These are phyloP conservation scores for Pseudoturritis turrita DNA, from an alignment of 345 rosid species.

Conservation along the genomic window DNA sequence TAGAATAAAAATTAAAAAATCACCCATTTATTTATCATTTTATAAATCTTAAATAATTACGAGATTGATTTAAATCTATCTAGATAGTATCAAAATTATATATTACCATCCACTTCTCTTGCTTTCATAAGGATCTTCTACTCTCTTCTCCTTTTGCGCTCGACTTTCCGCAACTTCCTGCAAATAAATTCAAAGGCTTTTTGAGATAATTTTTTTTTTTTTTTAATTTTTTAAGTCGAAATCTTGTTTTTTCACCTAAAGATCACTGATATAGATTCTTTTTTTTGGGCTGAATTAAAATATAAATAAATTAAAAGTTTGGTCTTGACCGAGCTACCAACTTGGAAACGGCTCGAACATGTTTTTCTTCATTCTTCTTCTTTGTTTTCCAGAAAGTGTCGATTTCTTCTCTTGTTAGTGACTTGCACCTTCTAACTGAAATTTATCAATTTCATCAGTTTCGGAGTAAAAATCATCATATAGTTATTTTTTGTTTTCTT, in stretches of 20 bases:
- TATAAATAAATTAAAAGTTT: slow-evolving; percentile 25
- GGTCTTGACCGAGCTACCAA: slow-evolving; percentile 37
- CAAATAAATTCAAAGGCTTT: not conserved
- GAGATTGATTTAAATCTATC: not conserved
- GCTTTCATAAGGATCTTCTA: slow-evolving; percentile 24
- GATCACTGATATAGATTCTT: not conserved
- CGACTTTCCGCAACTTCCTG: slow-evolving; percentile 18
- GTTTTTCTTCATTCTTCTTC: slow-evolving; percentile 63
- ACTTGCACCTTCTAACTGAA: slow-evolving; percentile 62
- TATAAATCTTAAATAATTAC: not conserved
- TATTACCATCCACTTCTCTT: slow-evolving; percentile 46
- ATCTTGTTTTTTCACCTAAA: slow-evolving; percentile 16
- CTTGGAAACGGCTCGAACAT: slow-evolving; percentile 37
- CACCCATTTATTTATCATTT: no score
- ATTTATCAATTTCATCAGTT: not conserved
- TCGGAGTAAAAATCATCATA: not conserved
- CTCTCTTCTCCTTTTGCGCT: not conserved
- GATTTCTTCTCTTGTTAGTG: slow-evolving; percentile 69
- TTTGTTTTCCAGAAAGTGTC: slow-evolving; percentile 69
- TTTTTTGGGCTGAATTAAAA: not conserved
- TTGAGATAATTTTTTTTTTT: not conserved
- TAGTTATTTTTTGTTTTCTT: no score
- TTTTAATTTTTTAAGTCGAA: not conserved
- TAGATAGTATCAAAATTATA: not conserved
- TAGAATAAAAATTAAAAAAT: no score